Evolutionary conservation across 805 yeast species (phyloP), one percentile per base, ranked within the genome.

Genomic region (Schwanniomyces occidentalis): DNA sequence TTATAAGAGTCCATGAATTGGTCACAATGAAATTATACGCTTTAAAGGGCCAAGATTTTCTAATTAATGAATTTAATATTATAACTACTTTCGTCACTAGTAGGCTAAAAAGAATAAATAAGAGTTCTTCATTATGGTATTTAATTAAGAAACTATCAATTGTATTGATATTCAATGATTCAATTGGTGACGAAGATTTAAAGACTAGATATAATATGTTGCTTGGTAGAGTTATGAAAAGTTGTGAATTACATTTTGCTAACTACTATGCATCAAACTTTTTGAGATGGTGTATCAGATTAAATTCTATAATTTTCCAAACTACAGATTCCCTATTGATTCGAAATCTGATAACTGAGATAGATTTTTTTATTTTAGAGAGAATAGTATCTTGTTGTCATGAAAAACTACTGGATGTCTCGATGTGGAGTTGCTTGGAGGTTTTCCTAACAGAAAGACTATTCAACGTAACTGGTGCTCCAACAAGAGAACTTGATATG

Each of bases 101-200:
- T 35, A 37, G 55, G 18, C 34, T 64, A 25, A 44, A 48, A 25
- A 46, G 63, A 26, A 59, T 68, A 41, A 68, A 68, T 47, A 68
- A 68, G 42, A 65, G 69, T 42, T 54, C 70, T 5, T 47, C 62
- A 9, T 48, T 68, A 7, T 68, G 71, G 71, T 45, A 38, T 21
- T 52, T 59, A 47, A 39, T 65, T 31, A 60, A 56, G 38, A 55
- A 54, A 38, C 34, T 59, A 18, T 31, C 54, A 4, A 36, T 57
- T 4, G 18, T 40, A 8, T 24, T 43, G 4, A 35, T 55, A 4
- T 51, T 49, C 17, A 16, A 29, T 13, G 24, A 24, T 8, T 13
- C 22, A 10, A 3, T 18, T 5, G 7, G 12, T 5, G 28, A 24
- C 9, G 14, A 17, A 7, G 21, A 24, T 7, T 24, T 14, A 8